Conservation (phyloP, 441 rosid genomes). For the Populus hybrid region DNA sequence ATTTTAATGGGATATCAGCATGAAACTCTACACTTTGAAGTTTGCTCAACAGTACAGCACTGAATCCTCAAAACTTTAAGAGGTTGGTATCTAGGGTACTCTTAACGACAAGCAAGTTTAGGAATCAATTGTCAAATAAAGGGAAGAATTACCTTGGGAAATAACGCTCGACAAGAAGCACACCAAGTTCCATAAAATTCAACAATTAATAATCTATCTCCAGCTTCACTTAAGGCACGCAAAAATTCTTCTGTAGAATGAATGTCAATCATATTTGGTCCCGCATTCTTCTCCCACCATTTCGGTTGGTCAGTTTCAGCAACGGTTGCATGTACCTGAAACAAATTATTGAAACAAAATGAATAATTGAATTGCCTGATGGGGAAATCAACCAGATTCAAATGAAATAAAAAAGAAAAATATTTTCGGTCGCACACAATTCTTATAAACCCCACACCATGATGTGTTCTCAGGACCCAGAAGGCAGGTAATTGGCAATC, state of each 20-base stretch:
- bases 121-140: constrained; percentile 2
- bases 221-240: constrained; percentile 71
- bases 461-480: not conserved
- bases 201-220: constrained; percentile 88
- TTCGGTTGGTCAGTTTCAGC: constrained; percentile 80
- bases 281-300: constrained; percentile 95
- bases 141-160: constrained; percentile 61
- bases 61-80: not conserved
- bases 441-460: no score
- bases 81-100: not conserved
- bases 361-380: not conserved
- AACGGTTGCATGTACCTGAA: constrained; percentile 64
- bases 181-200: constrained; percentile 99
- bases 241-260: constrained; percentile 89
- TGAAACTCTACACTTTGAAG: not conserved
- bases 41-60: not conserved
- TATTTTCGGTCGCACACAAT: no score
- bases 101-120: not conserved
- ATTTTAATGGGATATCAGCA: not conserved
- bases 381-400: not conserved
- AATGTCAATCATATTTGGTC: constrained; percentile 90
- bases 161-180: constrained; percentile 91
- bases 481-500: no score
- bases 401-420: no score
- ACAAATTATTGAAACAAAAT: constrained; percentile 12